phyloP scores from a whole-genome alignment of 768 basidiomycete genomes.

The Mycena chlorophos region DNA sequence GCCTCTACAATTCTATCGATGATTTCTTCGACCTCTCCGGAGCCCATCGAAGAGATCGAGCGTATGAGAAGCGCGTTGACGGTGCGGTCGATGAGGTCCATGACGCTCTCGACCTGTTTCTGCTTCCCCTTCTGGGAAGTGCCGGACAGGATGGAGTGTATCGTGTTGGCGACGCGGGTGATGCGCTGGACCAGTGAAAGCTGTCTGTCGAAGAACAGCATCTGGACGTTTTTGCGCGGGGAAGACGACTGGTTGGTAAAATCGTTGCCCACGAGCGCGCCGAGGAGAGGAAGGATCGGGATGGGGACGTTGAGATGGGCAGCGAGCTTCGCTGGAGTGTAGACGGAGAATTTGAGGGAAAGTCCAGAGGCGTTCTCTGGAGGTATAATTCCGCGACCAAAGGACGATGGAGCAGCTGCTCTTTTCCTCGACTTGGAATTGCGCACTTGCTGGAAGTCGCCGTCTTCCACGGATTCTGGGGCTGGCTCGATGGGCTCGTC shows the following conservation, averaged over 20 bases:
- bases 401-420: constrained; percentile 24
- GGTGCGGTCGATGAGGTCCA: constrained; percentile 74
- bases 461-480: constrained; percentile 28
- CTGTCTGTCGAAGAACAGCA: constrained; percentile 66
- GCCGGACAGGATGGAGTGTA: constrained; percentile 55
- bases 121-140: constrained; percentile 48
- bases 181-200: constrained; percentile 64
- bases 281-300: constrained; percentile 73
- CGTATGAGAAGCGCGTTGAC: constrained; percentile 58
- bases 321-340: constrained; percentile 63
- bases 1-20: constrained; percentile 72
- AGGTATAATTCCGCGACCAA: constrained; percentile 51
- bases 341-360: constrained; percentile 56
- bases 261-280: constrained; percentile 80
- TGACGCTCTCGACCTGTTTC: constrained; percentile 63
- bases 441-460: constrained; percentile 58
- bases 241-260: constrained; percentile 57
- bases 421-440: constrained; percentile 55
- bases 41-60: constrained; percentile 47
- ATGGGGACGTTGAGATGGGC: constrained; percentile 65
- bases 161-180: constrained; percentile 57
- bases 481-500: constrained; percentile 29
- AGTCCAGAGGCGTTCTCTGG: constrained; percentile 48
- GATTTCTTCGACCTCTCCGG: constrained; percentile 65
- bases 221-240: constrained; percentile 51